Evolutionary conservation across 352 stramenopile genomes (phyloP), one percentile per base, ranked within the genome.

Genomic region (Phytophthora vignae): DNA sequence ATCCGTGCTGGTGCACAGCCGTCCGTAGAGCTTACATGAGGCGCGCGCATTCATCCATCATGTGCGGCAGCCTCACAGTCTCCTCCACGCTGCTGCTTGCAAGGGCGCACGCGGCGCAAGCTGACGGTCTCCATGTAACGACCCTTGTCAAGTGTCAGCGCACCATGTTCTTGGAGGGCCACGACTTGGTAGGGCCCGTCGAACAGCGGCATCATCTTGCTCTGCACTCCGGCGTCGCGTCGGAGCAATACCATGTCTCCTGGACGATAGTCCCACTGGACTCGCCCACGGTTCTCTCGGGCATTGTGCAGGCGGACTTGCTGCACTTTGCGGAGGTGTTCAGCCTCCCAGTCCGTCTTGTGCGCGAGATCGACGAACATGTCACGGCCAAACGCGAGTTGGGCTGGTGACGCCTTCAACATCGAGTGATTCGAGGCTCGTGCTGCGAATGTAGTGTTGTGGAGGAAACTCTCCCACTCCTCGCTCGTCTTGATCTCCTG

Each of bases 381-480:
- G 17, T 64, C 29, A 1, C 64, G 44, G 3, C 55, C 46, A 19
- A 71, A 64, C 0, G 55, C 55, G 19, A 17, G 55, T 3, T 71
- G 55, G 1, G 33, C 46, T 31, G 55, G 55, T 3, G 55, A 65
- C 0, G 64, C 31, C 10, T 64, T 33, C 0, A 49, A 38, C 19
- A 53, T 64, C 8, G 27, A 54, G 31, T 64, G 46, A 19, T 65
- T 7, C 0, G 36, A 21, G 1, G 54, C 21, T 2, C 63, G 27
- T 7, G 62, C 25, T 5, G 55, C 64, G 19, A 71, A 54, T 0
- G 46, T 64, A 4, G 19, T 59, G 22, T 64, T 58, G 44, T 64
- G 29, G 1, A 70, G 44, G 31, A 64, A 70, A 1, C 31, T 9
- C 3, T 46, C 44, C 63, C 55, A 70, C 8, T 70, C 63, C 0